Evolutionary conservation across 495 filamentous ascomycete species (phyloP), one percentile per base, ranked within the genome.

Genomic region (Aspergillus diversus): DNA sequence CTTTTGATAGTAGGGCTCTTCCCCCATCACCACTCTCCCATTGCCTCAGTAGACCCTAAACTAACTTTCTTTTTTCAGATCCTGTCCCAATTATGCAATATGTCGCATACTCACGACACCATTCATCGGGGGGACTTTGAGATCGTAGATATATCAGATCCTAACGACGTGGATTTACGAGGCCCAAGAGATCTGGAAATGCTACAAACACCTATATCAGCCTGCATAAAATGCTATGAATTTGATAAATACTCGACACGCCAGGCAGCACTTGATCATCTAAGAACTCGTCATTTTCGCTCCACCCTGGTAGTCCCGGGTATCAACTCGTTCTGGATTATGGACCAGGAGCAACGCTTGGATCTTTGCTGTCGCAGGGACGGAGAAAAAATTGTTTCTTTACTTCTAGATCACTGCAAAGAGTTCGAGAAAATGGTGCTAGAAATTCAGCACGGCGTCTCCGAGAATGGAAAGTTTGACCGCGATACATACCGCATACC

Each of bases 391-490:
- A 39, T 55, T 16, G 7, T 55, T 16, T 9, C 12, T 7, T 6
- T 16, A 16, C 53, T 55, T 13, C n/a, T 37, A 12, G 33, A 55
- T 12, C 53, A 55, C 33, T 39, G 32, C 16, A 7, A 13, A 13
- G 33, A 16, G 15, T 15, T 55, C 16, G 53, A 55, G 33, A 27
- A 55, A 37, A 55, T 16, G 21, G 33, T 33, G 32, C 5, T 6
- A 7, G 33, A 55, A 39, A 55, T 55, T 39, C 53, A 27, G 39
- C 53, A 55, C n/a, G 53, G 53, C 15, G 53, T 55, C 9, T 37
- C 53, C 2, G 13, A 55, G 12, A 16, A 55, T 16, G 53, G 33
- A 27, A 55, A 55, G 34, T 55, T 55, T 34, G 34, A 55, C 33
- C 15, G 53, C 33, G 53, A 55, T 13, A 27, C 21, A 5, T 55